phyloP scores from a whole-genome alignment of 495 filamentous ascomycete species.

The Podospora didyma region DNA sequence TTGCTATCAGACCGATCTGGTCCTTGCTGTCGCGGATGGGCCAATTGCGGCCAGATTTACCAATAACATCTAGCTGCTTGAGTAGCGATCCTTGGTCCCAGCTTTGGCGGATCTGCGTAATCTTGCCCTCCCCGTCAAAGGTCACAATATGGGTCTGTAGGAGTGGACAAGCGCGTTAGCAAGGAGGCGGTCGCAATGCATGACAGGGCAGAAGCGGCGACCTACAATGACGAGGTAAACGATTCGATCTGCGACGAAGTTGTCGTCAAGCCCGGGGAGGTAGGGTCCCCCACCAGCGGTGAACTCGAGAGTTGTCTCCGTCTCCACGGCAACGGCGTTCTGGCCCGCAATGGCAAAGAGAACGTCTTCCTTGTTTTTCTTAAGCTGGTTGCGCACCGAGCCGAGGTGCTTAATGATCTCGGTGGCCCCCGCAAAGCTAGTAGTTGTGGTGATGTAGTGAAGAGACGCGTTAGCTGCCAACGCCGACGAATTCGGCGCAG shows the following conservation, averaged over 20 bases:
- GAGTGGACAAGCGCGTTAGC: constrained; percentile 28
- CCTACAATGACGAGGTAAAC: constrained; percentile 80
- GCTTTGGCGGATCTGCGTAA: constrained; percentile 77
- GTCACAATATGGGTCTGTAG: constrained; percentile 87
- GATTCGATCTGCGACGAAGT: constrained; percentile 81
- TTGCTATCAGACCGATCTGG: constrained; percentile 68
- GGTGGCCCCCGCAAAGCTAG: constrained; percentile 61
- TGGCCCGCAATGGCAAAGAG: constrained; percentile 67
- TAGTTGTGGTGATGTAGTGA: constrained; percentile 90
- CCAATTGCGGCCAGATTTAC: constrained; percentile 82
- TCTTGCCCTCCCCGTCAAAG: constrained; percentile 72
- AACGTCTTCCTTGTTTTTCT: constrained; percentile 74
- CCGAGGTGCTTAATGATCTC: constrained; percentile 75
- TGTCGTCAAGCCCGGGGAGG: constrained; percentile 87
- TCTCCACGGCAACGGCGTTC: constrained; percentile 66
- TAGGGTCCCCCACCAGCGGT: constrained; percentile 75
- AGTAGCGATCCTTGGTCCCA: constrained; percentile 95
- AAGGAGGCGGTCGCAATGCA: background rate
- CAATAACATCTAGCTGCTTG: constrained; percentile 92
- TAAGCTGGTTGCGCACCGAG: constrained; percentile 60
- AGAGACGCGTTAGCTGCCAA: constrained; percentile 70
- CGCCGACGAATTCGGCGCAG: constrained; percentile 58
- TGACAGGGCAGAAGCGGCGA: constrained; percentile 4
- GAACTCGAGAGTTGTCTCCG: constrained; percentile 83
- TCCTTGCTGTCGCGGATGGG: constrained; percentile 88